These are phyloP conservation scores for Grosmannia clavigera DNA, from an alignment of 2,329 filamentous ascomycete genomes.

Conservation along the genomic window DNA sequence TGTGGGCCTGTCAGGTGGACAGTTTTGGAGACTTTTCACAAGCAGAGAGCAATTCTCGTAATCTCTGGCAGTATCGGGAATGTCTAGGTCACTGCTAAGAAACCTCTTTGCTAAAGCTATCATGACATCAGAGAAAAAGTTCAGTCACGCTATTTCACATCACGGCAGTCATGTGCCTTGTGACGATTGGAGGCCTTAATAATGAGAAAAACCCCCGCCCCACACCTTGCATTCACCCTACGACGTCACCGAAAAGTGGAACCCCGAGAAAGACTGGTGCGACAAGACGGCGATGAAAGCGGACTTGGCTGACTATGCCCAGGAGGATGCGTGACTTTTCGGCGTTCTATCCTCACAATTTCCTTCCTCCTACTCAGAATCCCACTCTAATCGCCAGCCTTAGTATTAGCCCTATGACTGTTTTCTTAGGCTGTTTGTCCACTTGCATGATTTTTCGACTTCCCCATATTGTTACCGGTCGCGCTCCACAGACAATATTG, in stretches of 20 bases:
- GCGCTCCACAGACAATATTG: neutral
- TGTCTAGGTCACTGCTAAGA: too few species aligned
- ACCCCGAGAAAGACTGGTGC: neutral
- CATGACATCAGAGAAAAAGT: too few species aligned
- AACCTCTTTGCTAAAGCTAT: too few species aligned
- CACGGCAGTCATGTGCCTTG: neutral
- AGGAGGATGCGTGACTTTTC: neutral
- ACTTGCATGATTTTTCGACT: neutral
- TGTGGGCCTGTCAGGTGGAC: too few species aligned
- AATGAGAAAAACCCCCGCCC: neutral
- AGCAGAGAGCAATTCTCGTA: too few species aligned
- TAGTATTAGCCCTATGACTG: neutral
- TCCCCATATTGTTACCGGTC: neutral
- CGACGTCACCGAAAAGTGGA: neutral
- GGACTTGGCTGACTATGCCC: neutral
- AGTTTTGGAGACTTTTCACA: too few species aligned
- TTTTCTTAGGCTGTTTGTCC: neutral
- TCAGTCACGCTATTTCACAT: neutral
- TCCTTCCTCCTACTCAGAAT: neutral
- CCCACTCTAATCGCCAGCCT: neutral
- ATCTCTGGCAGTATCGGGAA: too few species aligned
- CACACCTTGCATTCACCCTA: neutral
- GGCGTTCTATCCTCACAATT: neutral
- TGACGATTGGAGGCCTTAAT: neutral
- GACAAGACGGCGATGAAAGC: neutral